phyloP scores from a whole-genome alignment of 345 rosid species.

The Carallia brachiata region DNA sequence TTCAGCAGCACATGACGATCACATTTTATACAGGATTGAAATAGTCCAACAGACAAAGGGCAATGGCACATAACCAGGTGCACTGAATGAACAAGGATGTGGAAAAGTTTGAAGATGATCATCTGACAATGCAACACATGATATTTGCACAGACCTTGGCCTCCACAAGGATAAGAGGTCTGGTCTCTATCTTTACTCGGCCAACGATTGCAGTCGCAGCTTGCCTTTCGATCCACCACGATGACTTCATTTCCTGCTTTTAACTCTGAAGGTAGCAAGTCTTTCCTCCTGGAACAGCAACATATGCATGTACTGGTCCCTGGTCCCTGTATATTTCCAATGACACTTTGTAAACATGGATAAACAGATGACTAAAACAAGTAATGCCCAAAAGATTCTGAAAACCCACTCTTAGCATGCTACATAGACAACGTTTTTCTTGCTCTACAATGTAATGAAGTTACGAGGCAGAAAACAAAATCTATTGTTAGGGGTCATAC shows the following conservation, averaged over 20 bases:
- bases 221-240: slow-evolving; percentile 61
- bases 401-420: not conserved
- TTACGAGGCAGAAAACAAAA: too few relatives aligned
- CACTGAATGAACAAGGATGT: not conserved
- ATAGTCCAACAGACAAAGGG: not conserved
- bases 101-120: not conserved
- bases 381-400: not conserved
- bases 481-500: too few relatives aligned
- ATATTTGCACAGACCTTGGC: slow-evolving; percentile 54
- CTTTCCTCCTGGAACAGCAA: slow-evolving; percentile 74
- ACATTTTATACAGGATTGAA: not conserved
- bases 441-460: too few relatives aligned
- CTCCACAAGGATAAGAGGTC: slow-evolving; percentile 66
- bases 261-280: slow-evolving; percentile 89
- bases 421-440: too few relatives aligned
- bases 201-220: slow-evolving; percentile 69
- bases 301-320: slow-evolving; percentile 91
- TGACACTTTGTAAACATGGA: not conserved
- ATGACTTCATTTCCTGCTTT: slow-evolving; percentile 72
- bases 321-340: slow-evolving; percentile 55
- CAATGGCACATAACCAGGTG: not conserved
- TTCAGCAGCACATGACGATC: not conserved
- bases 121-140: not conserved
- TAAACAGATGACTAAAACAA: too few relatives aligned
- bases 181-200: slow-evolving; percentile 80